Evolutionary conservation across 176 grass and related monocot genomes (phyloP).

Genomic region (Pontederia crassipes): DNA sequence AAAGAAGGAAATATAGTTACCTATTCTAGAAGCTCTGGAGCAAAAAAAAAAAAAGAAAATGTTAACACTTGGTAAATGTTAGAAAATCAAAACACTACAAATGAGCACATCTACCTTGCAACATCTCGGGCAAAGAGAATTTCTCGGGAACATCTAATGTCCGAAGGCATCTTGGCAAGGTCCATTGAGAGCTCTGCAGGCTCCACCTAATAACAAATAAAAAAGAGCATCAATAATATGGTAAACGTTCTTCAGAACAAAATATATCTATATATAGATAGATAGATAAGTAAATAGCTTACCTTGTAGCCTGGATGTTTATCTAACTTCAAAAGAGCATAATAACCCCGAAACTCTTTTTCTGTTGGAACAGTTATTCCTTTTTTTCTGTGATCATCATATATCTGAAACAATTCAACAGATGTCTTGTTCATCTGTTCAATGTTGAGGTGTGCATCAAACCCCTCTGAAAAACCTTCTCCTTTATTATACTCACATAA

Average conservation of each 20-base stretch:
- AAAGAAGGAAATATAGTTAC: constrained; percentile 88
- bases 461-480: constrained; percentile 90
- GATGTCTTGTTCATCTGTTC: constrained; percentile 99
- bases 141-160: constrained; percentile 64
- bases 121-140: constrained; percentile 83
- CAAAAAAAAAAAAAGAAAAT: not conserved
- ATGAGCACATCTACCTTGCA: constrained; percentile 44
- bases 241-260: not conserved
- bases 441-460: constrained; percentile 96
- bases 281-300: constrained; percentile 11
- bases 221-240: constrained; percentile 20
- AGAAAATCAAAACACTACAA: not conserved
- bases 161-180: constrained; percentile 90
- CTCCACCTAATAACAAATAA: constrained; percentile 58
- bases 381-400: constrained; percentile 79
- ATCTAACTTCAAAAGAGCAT: constrained; percentile 94
- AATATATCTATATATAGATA: constrained; percentile 15
- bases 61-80: not conserved
- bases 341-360: constrained; percentile 94
- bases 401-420: constrained; percentile 96
- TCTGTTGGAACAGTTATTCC: constrained; percentile 62
- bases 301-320: constrained; percentile 99
- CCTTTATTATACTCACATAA: constrained; percentile 88
- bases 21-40: constrained; percentile 64
- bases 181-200: constrained; percentile 80